Conservation (phyloP, 768 basidiomycete species). For the Lactarius pseudohatsudake region DNA sequence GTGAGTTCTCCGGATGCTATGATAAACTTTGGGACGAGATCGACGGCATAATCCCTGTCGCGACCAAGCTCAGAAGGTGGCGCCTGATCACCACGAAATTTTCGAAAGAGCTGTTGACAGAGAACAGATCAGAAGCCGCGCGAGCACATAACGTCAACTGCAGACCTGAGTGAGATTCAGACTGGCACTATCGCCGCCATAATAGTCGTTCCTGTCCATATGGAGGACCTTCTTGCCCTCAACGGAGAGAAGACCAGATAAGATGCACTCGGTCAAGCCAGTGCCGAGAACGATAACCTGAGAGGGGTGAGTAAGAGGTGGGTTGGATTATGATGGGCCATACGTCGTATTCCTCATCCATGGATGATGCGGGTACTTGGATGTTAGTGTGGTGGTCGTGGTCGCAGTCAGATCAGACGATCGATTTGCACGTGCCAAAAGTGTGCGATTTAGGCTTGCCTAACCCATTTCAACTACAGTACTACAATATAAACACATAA, state of each 20-base stretch:
- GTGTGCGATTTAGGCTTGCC: slow-evolving; percentile 1
- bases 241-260: slow-evolving; percentile 96
- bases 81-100: slow-evolving; percentile 79
- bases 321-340: slow-evolving; percentile 21
- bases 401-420: slow-evolving; percentile 27
- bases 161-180: slow-evolving; percentile 94
- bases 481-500: slow-evolving; percentile 16
- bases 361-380: slow-evolving; percentile 36
- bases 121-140: slow-evolving; percentile 22
- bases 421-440: slow-evolving; percentile 26
- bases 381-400: slow-evolving; percentile 33
- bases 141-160: slow-evolving; percentile 17
- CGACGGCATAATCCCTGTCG: slow-evolving; percentile 96
- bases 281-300: slow-evolving; percentile 94
- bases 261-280: slow-evolving; percentile 96
- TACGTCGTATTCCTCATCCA: slow-evolving; percentile 99
- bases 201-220: slow-evolving; percentile 99
- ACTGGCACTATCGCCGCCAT: slow-evolving; percentile 96
- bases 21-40: slow-evolving; percentile 99
- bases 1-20: slow-evolving; percentile 97
- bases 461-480: not conserved
- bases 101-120: slow-evolving; percentile 78
- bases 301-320: slow-evolving; percentile 14
- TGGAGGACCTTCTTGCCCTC: slow-evolving; percentile 99
- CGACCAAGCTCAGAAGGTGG: slow-evolving; percentile 87